Evolutionary conservation across 2,329 filamentous ascomycete species (phyloP).

Genomic region (Xylaria sp.): DNA sequence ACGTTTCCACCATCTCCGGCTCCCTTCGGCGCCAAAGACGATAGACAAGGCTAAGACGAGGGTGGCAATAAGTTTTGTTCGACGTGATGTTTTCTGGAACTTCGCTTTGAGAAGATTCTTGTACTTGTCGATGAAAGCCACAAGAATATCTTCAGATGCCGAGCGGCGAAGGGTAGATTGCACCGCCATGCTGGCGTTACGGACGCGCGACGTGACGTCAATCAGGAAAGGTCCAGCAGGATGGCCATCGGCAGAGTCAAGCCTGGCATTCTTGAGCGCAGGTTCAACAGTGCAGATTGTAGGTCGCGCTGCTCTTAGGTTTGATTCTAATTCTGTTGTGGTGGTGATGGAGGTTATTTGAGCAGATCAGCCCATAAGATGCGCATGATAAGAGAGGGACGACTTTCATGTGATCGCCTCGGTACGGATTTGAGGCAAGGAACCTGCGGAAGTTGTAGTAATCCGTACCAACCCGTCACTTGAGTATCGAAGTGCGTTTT

Average conservation of each 20-base stretch:
- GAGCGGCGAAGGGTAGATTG: conserved; percentile 76
- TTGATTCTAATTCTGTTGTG: not conserved
- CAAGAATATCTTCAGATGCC: conserved; percentile 61
- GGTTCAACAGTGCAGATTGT: not conserved
- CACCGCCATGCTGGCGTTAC: conserved; percentile 59
- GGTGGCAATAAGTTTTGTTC: conserved; percentile 68
- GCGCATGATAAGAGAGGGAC: not conserved
- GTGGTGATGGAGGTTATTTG: not conserved
- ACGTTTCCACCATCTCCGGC: conserved; percentile 69
- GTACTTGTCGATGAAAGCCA: conserved; percentile 59
- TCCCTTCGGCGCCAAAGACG: conserved; percentile 71
- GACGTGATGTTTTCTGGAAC: conserved; percentile 61
- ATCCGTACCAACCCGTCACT: too few species aligned
- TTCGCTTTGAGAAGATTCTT: conserved; percentile 46
- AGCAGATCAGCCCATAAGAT: not conserved
- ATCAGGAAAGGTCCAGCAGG: conserved; percentile 12
- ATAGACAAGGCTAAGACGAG: conserved; percentile 73
- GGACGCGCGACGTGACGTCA: conserved; percentile 24
- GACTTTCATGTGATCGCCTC: not conserved
- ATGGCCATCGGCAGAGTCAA: conserved; percentile 24
- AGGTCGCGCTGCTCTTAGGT: not conserved
- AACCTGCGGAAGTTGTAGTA: too few species aligned
- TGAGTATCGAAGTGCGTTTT: not conserved
- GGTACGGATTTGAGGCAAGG: not conserved
- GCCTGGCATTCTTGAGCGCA: conserved; percentile 14